Conservation (phyloP, 768 basidiomycete genomes). For the Tylopilus rubrobrunneus region DNA sequence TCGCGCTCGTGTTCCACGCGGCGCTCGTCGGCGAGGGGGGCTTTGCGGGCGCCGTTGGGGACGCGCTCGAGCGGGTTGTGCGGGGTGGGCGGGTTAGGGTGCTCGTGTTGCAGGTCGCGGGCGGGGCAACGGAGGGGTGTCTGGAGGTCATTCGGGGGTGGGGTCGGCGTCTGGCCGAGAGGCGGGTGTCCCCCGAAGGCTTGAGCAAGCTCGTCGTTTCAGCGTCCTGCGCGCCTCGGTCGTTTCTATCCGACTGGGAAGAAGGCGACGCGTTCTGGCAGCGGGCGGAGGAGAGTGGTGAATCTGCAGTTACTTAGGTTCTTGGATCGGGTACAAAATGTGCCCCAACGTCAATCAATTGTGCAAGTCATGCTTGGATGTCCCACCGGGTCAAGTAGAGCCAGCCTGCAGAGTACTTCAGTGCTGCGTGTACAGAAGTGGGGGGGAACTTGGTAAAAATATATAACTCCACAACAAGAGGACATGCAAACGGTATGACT, state of each 20-base stretch:
- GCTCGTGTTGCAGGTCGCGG: constrained; percentile 11
- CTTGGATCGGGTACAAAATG: too few species aligned
- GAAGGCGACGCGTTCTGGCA: constrained; percentile 11
- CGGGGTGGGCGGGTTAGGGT: neutral
- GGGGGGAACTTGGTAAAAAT: neutral
- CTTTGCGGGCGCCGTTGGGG: neutral
- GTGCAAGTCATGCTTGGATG: too few species aligned
- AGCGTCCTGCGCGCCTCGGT: neutral
- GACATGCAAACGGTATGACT: neutral
- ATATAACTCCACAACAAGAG: neutral
- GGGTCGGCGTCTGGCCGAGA: neutral
- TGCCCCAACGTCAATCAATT: too few species aligned
- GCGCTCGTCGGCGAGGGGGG: neutral
- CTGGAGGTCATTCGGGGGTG: neutral
- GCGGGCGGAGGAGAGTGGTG: neutral
- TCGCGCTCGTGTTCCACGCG: constrained; percentile 12
- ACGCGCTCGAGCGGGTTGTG: constrained; percentile 7
- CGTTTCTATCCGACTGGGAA: constrained; percentile 9
- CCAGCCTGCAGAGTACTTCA: neutral
- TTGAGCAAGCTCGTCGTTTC: neutral
- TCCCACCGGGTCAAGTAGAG: too few species aligned
- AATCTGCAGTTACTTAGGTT: neutral
- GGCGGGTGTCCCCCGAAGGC: too few species aligned
- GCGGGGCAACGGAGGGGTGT: constrained; percentile 1
- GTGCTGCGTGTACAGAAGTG: neutral